Conservation (phyloP, 805 yeast species). For the Suhomyces sp. region DNA sequence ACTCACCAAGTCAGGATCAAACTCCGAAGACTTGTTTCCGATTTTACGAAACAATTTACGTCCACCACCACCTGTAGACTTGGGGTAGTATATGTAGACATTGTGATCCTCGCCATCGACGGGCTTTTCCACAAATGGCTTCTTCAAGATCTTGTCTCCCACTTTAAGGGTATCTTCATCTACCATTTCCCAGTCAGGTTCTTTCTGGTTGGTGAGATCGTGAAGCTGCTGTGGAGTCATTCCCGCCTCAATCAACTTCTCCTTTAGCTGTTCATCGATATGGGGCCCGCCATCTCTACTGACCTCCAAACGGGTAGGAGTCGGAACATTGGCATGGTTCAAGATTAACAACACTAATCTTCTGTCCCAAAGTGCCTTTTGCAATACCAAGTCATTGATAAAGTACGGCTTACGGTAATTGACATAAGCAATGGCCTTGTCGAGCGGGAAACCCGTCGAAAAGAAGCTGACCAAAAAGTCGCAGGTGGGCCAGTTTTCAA, state of each 20-base stretch:
- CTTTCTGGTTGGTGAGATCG: slow-evolving; percentile 62
- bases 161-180: slow-evolving; percentile 75
- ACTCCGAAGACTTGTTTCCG: slow-evolving; percentile 95
- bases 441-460: slow-evolving; percentile 93
- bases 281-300: slow-evolving; percentile 97
- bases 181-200: slow-evolving; percentile 83
- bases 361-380: slow-evolving; percentile 96
- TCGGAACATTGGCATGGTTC: slow-evolving; percentile 80
- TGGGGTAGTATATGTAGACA: slow-evolving; percentile 86
- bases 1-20: slow-evolving; percentile 68
- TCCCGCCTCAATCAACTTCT: slow-evolving; percentile 45
- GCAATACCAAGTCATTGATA: slow-evolving; percentile 86
- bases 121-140: slow-evolving; percentile 97
- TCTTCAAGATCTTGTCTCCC: slow-evolving; percentile 65
- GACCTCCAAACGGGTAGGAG: slow-evolving; percentile 84
- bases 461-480: slow-evolving; percentile 92
- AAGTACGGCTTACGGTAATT: slow-evolving; percentile 85
- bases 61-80: slow-evolving; percentile 95
- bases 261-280: slow-evolving; percentile 53
- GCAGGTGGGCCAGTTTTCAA: slow-evolving; percentile 99
- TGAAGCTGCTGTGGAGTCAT: slow-evolving; percentile 45
- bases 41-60: slow-evolving; percentile 90
- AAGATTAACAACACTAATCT: slow-evolving; percentile 77
- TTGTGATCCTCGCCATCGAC: slow-evolving; percentile 99
- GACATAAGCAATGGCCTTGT: slow-evolving; percentile 89